phyloP scores from a whole-genome alignment of 306 rosid genomes.

The Trichosanthes truncata region DNA sequence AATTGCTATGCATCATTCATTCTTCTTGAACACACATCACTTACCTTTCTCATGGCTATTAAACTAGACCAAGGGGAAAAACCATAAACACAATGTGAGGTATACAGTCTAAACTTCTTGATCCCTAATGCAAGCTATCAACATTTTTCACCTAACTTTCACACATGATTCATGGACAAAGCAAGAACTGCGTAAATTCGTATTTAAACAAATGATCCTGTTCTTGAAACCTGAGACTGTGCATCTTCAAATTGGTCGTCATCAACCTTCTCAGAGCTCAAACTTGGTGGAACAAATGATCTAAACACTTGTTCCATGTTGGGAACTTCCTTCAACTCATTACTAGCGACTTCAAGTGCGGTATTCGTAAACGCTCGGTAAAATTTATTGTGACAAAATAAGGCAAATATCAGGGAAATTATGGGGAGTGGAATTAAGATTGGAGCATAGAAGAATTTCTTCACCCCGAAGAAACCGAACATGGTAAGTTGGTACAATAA shows the following conservation, averaged over 20 bases:
- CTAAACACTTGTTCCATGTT: constrained; percentile 59
- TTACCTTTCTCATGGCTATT: neutral
- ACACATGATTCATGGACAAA: neutral
- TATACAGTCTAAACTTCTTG: neutral
- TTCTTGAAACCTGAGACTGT: constrained; percentile 48
- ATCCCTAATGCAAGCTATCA: neutral
- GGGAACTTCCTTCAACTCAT: constrained; percentile 41
- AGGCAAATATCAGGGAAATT: constrained; percentile 40
- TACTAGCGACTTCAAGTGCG: constrained; percentile 52
- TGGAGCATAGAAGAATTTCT: constrained; percentile 40
- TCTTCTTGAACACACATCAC: constrained; percentile 2
- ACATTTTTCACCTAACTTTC: neutral
- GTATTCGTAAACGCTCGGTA: constrained; percentile 43
- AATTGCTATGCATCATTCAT: neutral
- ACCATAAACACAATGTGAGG: constrained; percentile 1
- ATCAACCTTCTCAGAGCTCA: constrained; percentile 56
- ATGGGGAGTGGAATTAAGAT: constrained; percentile 54
- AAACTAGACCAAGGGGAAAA: neutral
- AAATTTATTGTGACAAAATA: constrained; percentile 47
- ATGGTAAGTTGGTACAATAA: constrained; percentile 69
- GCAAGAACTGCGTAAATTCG: too few species aligned
- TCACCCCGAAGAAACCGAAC: constrained; percentile 64
- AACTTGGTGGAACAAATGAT: constrained; percentile 63
- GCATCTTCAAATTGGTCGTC: constrained; percentile 71
- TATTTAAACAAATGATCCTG: constrained; percentile 25